A percentile compares a stretch with the other conserved stretches of the same genome.
phyloP scores from a whole-genome alignment of 2,329 filamentous ascomycete species.

The Diplodia intermedia region DNA sequence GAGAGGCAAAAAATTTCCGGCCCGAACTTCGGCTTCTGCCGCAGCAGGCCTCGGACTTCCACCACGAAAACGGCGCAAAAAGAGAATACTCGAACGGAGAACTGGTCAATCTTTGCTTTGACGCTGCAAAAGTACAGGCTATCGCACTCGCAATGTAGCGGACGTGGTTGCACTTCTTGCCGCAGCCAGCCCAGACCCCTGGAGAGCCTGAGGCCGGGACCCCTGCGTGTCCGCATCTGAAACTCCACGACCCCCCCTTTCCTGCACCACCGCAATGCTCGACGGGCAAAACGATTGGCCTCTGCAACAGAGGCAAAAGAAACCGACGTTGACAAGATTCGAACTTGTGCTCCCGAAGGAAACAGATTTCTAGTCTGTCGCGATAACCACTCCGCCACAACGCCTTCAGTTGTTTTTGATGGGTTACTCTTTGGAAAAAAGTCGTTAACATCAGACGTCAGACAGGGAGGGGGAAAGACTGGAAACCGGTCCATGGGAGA shows the following conservation, averaged over 20 bases:
- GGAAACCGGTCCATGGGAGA: neutral
- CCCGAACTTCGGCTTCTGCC: neutral
- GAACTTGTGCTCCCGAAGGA: conserved; percentile 32
- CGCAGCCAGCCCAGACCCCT: neutral
- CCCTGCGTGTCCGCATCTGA: neutral
- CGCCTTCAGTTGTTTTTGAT: conserved; percentile 15
- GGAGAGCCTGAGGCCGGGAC: neutral
- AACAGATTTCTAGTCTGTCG: too few species aligned
- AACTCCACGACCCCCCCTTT: neutral
- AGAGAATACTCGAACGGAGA: too few species aligned
- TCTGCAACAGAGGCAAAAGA: neutral
- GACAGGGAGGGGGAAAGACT: neutral
- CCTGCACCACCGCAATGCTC: neutral
- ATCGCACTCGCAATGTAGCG: neutral
- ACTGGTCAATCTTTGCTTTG: neutral
- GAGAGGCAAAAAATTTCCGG: conserved; percentile 21
- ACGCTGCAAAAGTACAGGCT: neutral
- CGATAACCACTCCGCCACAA: too few species aligned
- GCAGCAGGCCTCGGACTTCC: neutral
- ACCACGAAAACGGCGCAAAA: neutral
- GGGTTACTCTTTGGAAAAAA: too few species aligned
- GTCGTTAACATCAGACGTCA: neutral
- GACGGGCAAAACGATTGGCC: neutral
- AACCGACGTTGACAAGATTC: conserved; percentile 26
- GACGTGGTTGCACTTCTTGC: neutral